phyloP scores from a whole-genome alignment of 371 early-diverging fungal genomes.

The Apophysomyces variabilis region DNA sequence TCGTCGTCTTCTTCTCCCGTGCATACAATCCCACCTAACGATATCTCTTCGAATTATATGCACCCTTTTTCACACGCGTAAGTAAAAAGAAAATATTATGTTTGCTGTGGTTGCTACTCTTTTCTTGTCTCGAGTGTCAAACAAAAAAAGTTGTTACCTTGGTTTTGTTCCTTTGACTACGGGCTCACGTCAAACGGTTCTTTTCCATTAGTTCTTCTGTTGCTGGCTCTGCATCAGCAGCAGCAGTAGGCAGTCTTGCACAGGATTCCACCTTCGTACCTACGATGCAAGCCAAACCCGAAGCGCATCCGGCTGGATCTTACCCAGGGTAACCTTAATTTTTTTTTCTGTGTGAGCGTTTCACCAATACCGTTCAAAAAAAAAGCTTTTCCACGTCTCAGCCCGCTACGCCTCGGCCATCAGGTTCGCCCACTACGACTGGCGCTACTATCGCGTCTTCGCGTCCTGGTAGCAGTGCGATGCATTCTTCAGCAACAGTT shows the following conservation, averaged over 20 bases:
- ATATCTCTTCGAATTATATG: conserved; percentile 13
- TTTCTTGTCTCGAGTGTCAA: neutral
- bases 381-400: conserved; percentile 19
- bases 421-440: conserved; percentile 12
- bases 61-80: conserved; percentile 7
- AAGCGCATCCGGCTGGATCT: conserved; percentile 6
- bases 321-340: conserved; percentile 14
- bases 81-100: neutral
- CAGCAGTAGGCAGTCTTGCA: conserved; percentile 6
- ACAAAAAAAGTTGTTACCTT: neutral
- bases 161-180: neutral
- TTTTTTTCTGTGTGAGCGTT: conserved; percentile 5
- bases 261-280: neutral
- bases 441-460: conserved; percentile 11
- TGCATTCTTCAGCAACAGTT: neutral
- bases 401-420: conserved; percentile 25
- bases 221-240: neutral
- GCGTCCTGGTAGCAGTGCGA: neutral
- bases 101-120: neutral
- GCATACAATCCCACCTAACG: conserved; percentile 9
- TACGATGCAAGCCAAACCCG: conserved; percentile 7
- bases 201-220: conserved; percentile 1
- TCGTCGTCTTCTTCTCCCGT: conserved; percentile 5
- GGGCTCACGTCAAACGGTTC: neutral
- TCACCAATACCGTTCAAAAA: conserved; percentile 2